These are phyloP conservation scores for Termitomyces sp. DNA, from an alignment of 768 basidiomycete genomes.

Conservation along the genomic window DNA sequence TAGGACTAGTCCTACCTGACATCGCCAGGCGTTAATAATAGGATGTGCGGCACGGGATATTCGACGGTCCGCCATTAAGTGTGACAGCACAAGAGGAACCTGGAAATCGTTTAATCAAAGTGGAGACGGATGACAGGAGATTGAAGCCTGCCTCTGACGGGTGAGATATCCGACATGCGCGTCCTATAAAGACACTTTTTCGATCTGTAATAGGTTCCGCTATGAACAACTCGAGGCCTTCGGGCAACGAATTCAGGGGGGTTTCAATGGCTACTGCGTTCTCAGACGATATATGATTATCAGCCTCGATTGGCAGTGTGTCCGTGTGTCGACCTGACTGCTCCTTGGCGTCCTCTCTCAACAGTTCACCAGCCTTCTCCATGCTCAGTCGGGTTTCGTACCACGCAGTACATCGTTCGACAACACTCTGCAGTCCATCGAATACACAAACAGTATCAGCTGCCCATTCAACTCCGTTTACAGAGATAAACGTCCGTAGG, in stretches of 20 bases:
- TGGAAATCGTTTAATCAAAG: constrained; percentile 19
- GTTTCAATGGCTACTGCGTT: constrained; percentile 7
- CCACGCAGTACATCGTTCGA: constrained; percentile 65
- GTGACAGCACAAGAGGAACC: constrained; percentile 63
- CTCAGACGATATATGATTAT: constrained; percentile 3
- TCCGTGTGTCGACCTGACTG: constrained; percentile 10
- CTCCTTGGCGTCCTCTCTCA: constrained; percentile 45
- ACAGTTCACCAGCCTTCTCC: constrained; percentile 48
- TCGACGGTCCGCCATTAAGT: constrained; percentile 65
- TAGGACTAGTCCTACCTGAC: constrained; percentile 56
- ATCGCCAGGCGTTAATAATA: constrained; percentile 79
- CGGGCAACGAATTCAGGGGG: constrained; percentile 32
- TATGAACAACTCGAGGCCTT: constrained; percentile 59
- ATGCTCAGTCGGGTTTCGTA: constrained; percentile 58
- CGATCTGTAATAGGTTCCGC: constrained; percentile 82
- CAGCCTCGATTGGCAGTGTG: constrained; percentile 1
- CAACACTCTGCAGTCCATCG: constrained; percentile 74
- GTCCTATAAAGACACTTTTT: constrained; percentile 81
- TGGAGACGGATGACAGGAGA: not conserved
- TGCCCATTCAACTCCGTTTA: constrained; percentile 71
- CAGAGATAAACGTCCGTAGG: constrained; percentile 76
- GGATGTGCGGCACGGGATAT: constrained; percentile 76
- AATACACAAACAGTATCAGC: constrained; percentile 77
- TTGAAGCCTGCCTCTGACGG: constrained; percentile 56
- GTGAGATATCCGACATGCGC: constrained; percentile 75